Evolutionary conservation across 1,284 basidiomycete species (phyloP).

Genomic region (Trametes versicolor): DNA sequence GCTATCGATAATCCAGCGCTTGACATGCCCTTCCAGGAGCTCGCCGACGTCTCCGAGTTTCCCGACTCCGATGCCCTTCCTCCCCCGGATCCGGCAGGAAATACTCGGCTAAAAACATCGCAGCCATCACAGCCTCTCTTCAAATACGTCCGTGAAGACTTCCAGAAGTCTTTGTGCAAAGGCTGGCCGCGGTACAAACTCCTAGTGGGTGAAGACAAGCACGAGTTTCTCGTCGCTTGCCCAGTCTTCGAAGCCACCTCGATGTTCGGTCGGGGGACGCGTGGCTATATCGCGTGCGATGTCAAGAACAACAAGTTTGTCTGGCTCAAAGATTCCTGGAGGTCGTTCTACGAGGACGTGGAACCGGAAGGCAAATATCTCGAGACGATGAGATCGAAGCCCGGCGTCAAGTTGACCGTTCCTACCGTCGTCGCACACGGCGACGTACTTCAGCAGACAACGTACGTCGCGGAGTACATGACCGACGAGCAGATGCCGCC

Average conservation of each 20-base stretch:
- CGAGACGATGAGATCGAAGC: background rate
- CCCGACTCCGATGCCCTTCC: background rate
- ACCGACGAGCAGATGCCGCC: background rate
- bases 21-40: constrained; percentile 1
- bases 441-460: background rate
- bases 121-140: constrained; percentile 4
- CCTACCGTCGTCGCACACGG: background rate
- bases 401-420: background rate
- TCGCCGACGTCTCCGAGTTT: background rate
- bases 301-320: constrained; percentile 3
- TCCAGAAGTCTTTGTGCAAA: constrained; percentile 6
- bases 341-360: constrained; percentile 14
- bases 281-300: constrained; percentile 19
- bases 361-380: constrained; percentile 10
- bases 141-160: constrained; percentile 19
- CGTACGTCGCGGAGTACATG: background rate
- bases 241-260: constrained; percentile 2
- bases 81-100: background rate
- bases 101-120: background rate
- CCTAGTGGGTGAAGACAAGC: background rate
- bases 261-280: constrained; percentile 23
- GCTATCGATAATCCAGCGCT: background rate
- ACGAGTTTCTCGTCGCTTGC: constrained; percentile 14
- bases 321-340: constrained; percentile 29
- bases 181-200: constrained; percentile 17